These are phyloP conservation scores for Crithidia mellificae DNA, from an alignment of 208 protist genomes.

Conservation along the genomic window DNA sequence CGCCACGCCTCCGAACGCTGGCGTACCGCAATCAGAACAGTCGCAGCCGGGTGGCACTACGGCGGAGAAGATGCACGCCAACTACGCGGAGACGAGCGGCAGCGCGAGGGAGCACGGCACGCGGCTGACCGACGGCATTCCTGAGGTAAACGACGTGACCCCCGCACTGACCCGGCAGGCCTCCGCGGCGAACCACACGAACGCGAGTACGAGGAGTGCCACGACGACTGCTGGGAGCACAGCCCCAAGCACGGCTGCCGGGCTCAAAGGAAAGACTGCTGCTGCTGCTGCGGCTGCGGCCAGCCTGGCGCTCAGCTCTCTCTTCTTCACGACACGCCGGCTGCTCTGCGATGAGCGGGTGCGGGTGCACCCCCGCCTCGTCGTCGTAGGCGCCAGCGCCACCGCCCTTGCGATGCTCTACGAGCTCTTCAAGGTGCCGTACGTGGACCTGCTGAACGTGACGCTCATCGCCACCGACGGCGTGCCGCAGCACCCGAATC, in stretches of 20 bases:
- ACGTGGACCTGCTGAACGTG: constrained; percentile 86
- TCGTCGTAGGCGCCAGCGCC: constrained; percentile 82
- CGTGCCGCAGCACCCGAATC: constrained; percentile 77
- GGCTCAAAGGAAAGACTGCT: neutral
- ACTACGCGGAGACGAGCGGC: constrained; percentile 2
- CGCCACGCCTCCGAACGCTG: neutral
- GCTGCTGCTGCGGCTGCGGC: neutral
- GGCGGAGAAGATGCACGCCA: neutral
- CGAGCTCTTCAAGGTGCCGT: constrained; percentile 72
- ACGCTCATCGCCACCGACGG: constrained; percentile 87
- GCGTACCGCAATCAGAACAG: neutral
- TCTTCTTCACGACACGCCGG: constrained; percentile 77
- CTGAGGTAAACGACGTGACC: constrained; percentile 36
- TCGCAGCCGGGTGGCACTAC: neutral
- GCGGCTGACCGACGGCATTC: constrained; percentile 9
- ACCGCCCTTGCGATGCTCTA: constrained; percentile 84
- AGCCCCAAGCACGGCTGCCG: neutral
- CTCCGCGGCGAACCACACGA: too few species aligned
- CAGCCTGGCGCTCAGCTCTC: constrained; percentile 45
- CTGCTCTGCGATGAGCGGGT: constrained; percentile 81
- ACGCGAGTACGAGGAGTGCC: too few species aligned
- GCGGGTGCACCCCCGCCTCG: constrained; percentile 76
- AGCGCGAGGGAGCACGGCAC: neutral
- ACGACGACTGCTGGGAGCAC: too few species aligned
- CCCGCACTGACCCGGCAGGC: constrained; percentile 2